Conservation (phyloP, 352 stramenopile species). For the Pythium brachiatum region DNA sequence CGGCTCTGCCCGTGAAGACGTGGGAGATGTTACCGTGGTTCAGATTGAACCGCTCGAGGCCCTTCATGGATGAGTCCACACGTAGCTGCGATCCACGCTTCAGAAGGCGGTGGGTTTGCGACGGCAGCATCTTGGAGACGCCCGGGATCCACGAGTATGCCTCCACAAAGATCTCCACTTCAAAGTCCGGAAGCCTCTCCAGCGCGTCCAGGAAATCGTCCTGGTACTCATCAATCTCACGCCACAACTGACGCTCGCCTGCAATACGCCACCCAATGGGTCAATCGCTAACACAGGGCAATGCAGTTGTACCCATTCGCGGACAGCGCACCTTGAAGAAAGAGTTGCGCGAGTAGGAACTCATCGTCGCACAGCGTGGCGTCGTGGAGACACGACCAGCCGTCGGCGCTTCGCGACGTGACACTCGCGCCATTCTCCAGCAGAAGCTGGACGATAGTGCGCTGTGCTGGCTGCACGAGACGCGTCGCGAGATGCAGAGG, state of each 20-base stretch:
- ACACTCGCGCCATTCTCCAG: conserved; percentile 43
- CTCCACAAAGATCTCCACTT: conserved; percentile 77
- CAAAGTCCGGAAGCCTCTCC: conserved; percentile 71
- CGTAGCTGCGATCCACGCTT: conserved; percentile 71
- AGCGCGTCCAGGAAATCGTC: conserved; percentile 61
- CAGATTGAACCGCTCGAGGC: conserved; percentile 72
- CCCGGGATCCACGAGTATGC: conserved; percentile 80
- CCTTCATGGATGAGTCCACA: conserved; percentile 71
- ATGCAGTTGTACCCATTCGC: too few relatives aligned
- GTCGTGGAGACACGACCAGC: conserved; percentile 79
- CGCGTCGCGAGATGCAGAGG: conserved; percentile 71
- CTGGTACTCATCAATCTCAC: conserved; percentile 42
- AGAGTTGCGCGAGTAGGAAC: conserved; percentile 68
- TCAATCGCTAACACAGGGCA: background rate
- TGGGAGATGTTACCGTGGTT: conserved; percentile 73
- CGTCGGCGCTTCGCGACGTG: conserved; percentile 36
- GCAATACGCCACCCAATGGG: background rate
- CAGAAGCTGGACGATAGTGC: conserved; percentile 54
- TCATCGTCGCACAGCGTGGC: conserved; percentile 74
- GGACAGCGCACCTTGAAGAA: conserved; percentile 31
- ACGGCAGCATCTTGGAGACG: conserved; percentile 75
- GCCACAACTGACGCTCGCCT: conserved; percentile 63
- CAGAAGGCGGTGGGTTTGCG: conserved; percentile 66
- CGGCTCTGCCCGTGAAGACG: conserved; percentile 47
- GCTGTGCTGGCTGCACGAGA: conserved; percentile 58